Evolutionary conservation across 2,329 filamentous ascomycete species (phyloP).

Genomic region (Xylariaceae sp.): DNA sequence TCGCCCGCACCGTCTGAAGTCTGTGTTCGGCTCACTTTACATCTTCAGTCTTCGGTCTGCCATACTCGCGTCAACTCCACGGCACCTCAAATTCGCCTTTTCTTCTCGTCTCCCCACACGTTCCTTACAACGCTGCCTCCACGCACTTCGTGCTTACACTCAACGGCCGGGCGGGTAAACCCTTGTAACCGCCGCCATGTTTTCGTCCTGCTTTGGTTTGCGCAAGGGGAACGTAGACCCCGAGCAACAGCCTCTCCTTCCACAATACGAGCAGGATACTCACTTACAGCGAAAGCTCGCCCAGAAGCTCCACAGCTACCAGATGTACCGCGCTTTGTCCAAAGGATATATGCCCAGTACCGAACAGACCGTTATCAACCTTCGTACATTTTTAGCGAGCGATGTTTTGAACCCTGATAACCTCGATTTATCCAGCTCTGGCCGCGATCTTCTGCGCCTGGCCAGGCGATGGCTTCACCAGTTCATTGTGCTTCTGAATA

Average conservation of each 20-base stretch:
- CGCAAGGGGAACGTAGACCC: slow-evolving; percentile 46
- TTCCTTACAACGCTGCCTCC: neutral
- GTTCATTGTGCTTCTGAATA: slow-evolving; percentile 73
- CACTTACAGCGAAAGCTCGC: slow-evolving; percentile 71
- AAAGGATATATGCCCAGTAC: slow-evolving; percentile 91
- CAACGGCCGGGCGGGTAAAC: neutral
- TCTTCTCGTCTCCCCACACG: neutral
- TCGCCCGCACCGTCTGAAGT: too few species aligned
- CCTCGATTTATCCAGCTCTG: slow-evolving; percentile 71
- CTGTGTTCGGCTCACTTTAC: too few species aligned
- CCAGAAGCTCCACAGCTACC: slow-evolving; percentile 88
- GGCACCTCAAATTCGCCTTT: too few species aligned
- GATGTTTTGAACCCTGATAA: slow-evolving; percentile 74
- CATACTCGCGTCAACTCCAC: too few species aligned
- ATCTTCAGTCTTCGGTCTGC: too few species aligned
- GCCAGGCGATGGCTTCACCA: slow-evolving; percentile 69
- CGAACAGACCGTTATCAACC: slow-evolving; percentile 73
- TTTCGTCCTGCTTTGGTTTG: slow-evolving; percentile 64
- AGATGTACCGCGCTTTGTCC: slow-evolving; percentile 78
- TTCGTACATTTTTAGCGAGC: slow-evolving; percentile 73
- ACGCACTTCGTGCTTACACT: neutral
- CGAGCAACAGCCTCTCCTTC: slow-evolving; percentile 75
- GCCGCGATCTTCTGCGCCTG: slow-evolving; percentile 67
- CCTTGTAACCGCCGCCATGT: slow-evolving; percentile 22
- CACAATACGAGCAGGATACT: slow-evolving; percentile 79